phyloP scores from a whole-genome alignment of 306 rosid genomes.

The Ormosia emarginata region DNA sequence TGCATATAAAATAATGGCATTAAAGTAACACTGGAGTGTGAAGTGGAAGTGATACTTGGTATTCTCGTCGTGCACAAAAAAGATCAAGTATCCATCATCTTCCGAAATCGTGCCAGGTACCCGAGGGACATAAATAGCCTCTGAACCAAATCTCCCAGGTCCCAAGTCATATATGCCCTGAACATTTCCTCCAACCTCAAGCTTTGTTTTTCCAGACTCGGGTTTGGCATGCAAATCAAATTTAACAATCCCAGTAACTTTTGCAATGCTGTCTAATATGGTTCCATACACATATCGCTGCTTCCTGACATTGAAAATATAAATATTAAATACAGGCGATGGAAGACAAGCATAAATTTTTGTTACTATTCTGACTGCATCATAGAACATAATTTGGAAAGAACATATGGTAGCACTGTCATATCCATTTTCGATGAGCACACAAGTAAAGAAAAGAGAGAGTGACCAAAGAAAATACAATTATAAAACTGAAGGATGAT shows the following conservation, averaged over 20 bases:
- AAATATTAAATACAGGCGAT: slow-evolving; percentile 1
- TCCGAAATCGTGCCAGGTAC: slow-evolving; percentile 59
- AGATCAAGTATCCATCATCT: slow-evolving; percentile 91
- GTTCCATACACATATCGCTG: slow-evolving; percentile 82
- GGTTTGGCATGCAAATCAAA: slow-evolving; percentile 81
- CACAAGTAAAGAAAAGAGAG: not conserved
- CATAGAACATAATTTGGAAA: not conserved
- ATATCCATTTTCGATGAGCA: not conserved
- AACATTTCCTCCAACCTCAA: slow-evolving; percentile 85
- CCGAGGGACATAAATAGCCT: slow-evolving; percentile 80
- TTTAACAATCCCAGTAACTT: slow-evolving; percentile 73
- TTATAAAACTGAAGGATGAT: not conserved
- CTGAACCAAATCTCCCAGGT: slow-evolving; percentile 77
- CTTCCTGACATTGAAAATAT: slow-evolving; percentile 47
- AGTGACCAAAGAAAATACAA: not conserved
- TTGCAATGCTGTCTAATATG: slow-evolving; percentile 60
- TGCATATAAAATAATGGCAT: not conserved
- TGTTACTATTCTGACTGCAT: not conserved
- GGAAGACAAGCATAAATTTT: not conserved
- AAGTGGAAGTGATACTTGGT: slow-evolving; percentile 46
- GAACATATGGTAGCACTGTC: not conserved
- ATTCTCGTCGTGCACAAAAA: slow-evolving; percentile 79
- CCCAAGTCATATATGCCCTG: slow-evolving; percentile 81
- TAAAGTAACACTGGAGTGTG: not conserved
- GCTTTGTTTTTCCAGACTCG: slow-evolving; percentile 54